Evolutionary conservation across 2,329 filamentous ascomycete genomes (phyloP).

Genomic region (Ceratocystis destructans): DNA sequence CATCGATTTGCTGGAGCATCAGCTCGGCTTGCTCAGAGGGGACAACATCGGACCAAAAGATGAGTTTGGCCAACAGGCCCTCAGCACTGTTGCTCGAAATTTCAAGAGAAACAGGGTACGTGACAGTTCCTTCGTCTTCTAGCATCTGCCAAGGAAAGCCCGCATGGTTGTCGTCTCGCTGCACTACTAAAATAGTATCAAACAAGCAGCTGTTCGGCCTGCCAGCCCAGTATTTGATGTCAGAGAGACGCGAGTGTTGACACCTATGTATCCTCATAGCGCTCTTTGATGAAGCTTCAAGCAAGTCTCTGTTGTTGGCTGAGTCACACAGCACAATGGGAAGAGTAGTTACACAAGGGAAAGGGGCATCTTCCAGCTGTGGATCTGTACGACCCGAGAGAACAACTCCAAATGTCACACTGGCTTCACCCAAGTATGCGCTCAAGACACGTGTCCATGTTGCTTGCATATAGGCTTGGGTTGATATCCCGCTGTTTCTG

Average conservation of each 20-base stretch:
- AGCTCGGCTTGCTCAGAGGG: constrained; percentile 53
- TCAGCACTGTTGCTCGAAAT: constrained; percentile 43
- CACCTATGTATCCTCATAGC: constrained; percentile 53
- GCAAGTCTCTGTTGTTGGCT: constrained; percentile 40
- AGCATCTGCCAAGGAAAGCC: constrained; percentile 43
- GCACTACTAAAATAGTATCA: constrained; percentile 75
- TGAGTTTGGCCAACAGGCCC: constrained; percentile 48
- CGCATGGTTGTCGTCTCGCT: constrained; percentile 28
- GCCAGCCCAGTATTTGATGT: constrained; percentile 60
- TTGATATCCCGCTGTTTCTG: constrained; percentile 45
- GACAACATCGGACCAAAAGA: constrained; percentile 49
- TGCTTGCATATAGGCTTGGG: constrained; percentile 63
- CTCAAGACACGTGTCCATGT: constrained; percentile 65
- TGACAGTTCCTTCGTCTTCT: constrained; percentile 54
- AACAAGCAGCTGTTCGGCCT: constrained; percentile 54
- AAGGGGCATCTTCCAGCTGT: constrained; percentile 43
- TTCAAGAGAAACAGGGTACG: constrained; percentile 73
- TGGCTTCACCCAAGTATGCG: constrained; percentile 60
- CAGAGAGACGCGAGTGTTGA: constrained; percentile 56
- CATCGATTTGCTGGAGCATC: constrained; percentile 59
- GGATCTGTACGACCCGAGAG: constrained; percentile 59
- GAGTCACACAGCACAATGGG: constrained; percentile 42
- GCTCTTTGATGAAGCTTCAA: constrained; percentile 49
- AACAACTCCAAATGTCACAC: constrained; percentile 66
- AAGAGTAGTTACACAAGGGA: constrained; percentile 73